Base-by-base conservation (phyloP, 2,329 filamentous ascomycete genomes). In the Blumeria hordei region DNA sequence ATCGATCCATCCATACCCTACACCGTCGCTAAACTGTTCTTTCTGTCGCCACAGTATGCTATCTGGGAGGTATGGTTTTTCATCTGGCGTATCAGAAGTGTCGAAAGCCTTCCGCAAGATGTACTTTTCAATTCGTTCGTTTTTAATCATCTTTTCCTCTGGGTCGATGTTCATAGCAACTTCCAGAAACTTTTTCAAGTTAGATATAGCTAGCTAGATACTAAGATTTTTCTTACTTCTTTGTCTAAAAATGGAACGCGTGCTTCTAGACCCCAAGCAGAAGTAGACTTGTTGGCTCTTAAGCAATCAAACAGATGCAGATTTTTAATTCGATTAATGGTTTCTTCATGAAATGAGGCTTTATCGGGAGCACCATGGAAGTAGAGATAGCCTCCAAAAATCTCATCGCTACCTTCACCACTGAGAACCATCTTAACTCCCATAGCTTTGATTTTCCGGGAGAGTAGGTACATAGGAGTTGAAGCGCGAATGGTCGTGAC, bases 351-450 rank as follows among this genome's bases (percentile, higher is more conserved):
- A 75, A 98, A 93, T n/a, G 80, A 83, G 64, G 84, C 78, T 73
- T 84, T 90, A 74, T 87, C 77, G 21, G 92, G 92, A 1, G 92
- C 92, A 58, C 83, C 85, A 70, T 94, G 88, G 80, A 98, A 98
- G 76, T 98, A 98, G 18, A 98, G 80, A 70, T 98, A 98, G 54
- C 92, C 92, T 59, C 92, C 92, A 63, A 96, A 96, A 67, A 95
- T 95, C 72, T 98, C 92, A 69, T 98, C 92, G 65, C 85, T 92
- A 53, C 92, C 92, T 71, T 98, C 92, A 58, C 92, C 92, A 64
- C 85, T 93, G 59, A 98, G 77, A 56, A 98, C 92, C 92, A 98
- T 98, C 79, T 98, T 98, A 66, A 98, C 85, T 60, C 92, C 92
- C 81, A 95, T 90, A 37, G 88, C 92, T 76, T 98, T 98, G 75